Evolutionary conservation across 2,329 filamentous ascomycete species (phyloP), one percentile per base, ranked within the genome.

Genomic region (Incumbomyces lentus): DNA sequence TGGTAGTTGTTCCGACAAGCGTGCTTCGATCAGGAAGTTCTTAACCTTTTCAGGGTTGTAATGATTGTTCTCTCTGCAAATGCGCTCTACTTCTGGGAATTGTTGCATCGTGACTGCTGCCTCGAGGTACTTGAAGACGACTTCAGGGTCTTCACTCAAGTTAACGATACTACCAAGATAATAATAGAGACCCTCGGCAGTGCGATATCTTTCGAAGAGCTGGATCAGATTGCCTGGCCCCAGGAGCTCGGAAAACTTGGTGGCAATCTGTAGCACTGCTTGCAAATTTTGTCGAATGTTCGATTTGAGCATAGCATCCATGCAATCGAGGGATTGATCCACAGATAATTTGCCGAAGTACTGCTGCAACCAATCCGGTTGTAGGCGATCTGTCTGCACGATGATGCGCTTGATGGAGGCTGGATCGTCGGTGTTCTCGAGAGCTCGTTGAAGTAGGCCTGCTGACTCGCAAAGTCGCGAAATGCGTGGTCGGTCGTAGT

Each of bases 61-160:
- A 61, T 77, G 76, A 64, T 84, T 88, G 74, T 84, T 93, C 65
- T 98, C 92, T 51, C 93, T 82, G 71, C 90, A 96, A 60, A 98
- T 90, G 46, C 92, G 85, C 74, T 98, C 90, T 16, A 98, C 92
- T 62, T 98, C 92, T 55, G 86, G 89, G 61, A 95, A 79, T 67
- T 98, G 90, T 26, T 83, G 81, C 79, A 95, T 93, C 62, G 82
- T 85, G 18, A 89, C 95, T 29, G 93, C 92, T 47, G 92, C 88
- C 69, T 98, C 90, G 49, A 98, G 95, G 68, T 98, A 98, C 75
- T 98, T 98, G 81, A 95, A 98, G 63, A 92, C 85, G 26, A 98
- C 92, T 62, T 98, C 92, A 17, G 84, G 76, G 59, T 96, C 92
- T 65, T 96, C 87, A 48, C 86, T 94, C 40, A 98, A 74, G 64